Conservation (phyloP, 805 yeast genomes). For the Priceomyces medius region DNA sequence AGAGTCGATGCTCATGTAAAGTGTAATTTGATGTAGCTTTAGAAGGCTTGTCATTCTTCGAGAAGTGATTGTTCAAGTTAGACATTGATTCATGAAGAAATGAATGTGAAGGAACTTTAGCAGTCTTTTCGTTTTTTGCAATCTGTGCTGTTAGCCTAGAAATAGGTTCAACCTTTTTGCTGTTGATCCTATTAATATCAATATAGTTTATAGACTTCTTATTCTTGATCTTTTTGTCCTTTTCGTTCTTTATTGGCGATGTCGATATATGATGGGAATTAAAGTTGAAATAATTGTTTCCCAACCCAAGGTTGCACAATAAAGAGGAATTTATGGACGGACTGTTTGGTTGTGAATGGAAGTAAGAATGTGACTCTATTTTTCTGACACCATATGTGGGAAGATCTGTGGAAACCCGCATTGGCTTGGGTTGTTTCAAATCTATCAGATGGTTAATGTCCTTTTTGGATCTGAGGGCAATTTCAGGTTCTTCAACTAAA, state of each 20-base stretch:
- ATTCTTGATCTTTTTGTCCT: constrained; percentile 7
- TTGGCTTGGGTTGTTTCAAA: constrained; percentile 15
- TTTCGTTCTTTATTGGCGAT: constrained; percentile 25
- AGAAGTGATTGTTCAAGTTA: background rate
- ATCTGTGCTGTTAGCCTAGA: background rate
- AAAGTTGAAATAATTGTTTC: constrained; percentile 36
- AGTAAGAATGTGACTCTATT: constrained; percentile 19
- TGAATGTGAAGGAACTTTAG: background rate
- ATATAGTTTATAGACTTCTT: constrained; percentile 25
- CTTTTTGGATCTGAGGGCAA: background rate
- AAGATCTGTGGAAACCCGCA: constrained; percentile 7
- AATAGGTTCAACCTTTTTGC: constrained; percentile 1
- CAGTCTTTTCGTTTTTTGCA: background rate
- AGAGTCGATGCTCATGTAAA: background rate
- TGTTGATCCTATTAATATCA: constrained; percentile 20
- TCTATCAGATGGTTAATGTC: background rate
- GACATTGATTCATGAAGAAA: background rate
- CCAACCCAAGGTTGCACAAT: constrained; percentile 38
- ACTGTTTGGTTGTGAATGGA: constrained; percentile 17
- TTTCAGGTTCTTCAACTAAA: constrained; percentile 4
- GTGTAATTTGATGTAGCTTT: background rate
- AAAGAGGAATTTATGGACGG: constrained; percentile 11
- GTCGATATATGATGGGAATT: constrained; percentile 21
- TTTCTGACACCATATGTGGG: constrained; percentile 9
- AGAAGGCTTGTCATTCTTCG: background rate